These are phyloP conservation scores for Alternaria conjuncta DNA, from an alignment of 2,329 filamentous ascomycete genomes.

Conservation along the genomic window DNA sequence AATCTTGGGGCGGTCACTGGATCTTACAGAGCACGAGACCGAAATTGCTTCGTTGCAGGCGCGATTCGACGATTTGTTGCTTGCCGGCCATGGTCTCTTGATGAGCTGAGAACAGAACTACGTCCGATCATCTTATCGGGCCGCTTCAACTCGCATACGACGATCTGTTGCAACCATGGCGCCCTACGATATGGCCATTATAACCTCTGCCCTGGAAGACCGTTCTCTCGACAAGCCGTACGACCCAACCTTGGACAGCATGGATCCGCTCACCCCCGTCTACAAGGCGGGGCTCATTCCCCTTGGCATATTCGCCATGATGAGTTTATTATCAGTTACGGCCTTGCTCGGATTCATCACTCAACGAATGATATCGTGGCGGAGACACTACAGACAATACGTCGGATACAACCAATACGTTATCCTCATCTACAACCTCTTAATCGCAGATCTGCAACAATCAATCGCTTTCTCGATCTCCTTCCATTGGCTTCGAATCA, in stretches of 20 bases:
- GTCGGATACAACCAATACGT: constrained; percentile 63
- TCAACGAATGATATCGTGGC: constrained; percentile 59
- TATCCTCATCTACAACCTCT: constrained; percentile 61
- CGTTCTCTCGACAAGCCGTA: constrained; percentile 25
- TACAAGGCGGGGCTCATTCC: constrained; percentile 54
- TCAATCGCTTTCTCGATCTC: constrained; percentile 59
- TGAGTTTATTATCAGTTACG: constrained; percentile 56
- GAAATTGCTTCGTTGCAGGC: neutral
- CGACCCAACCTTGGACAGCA: constrained; percentile 36
- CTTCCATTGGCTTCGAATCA: constrained; percentile 54
- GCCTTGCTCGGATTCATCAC: constrained; percentile 57
- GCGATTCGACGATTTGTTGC: constrained; percentile 7
- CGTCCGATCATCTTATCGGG: constrained; percentile 3
- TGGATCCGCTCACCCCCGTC: constrained; percentile 38
- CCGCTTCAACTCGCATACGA: neutral
- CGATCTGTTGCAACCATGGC: constrained; percentile 13
- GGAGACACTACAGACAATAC: constrained; percentile 55
- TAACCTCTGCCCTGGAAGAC: constrained; percentile 11
- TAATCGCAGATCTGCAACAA: constrained; percentile 61
- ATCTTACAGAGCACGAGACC: constrained; percentile 8
- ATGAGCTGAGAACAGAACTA: constrained; percentile 12
- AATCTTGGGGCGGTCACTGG: constrained; percentile 1
- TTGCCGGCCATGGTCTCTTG: constrained; percentile 24
- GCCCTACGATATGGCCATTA: constrained; percentile 11
- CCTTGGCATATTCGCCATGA: constrained; percentile 54